phyloP scores from a whole-genome alignment of 805 yeast genomes.

The Monosporozyma aerobia region DNA sequence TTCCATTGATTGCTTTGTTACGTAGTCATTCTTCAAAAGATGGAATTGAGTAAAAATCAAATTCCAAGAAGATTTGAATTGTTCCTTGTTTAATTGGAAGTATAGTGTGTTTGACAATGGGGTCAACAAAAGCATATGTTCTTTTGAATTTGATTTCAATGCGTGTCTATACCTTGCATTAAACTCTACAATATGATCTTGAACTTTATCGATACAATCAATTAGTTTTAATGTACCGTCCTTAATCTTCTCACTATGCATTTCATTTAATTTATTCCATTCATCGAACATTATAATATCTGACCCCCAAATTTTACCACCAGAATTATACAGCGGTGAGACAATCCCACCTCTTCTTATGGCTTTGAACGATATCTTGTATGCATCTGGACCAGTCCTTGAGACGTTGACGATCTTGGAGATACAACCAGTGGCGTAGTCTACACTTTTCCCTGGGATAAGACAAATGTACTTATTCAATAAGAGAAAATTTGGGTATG shows the following conservation, averaged over 20 bases:
- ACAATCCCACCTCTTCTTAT: slow-evolving; percentile 11
- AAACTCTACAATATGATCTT: slow-evolving; percentile 23
- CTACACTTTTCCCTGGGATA: slow-evolving; percentile 12
- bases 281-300: slow-evolving; percentile 3
- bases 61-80: slow-evolving; percentile 37
- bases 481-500: slow-evolving; percentile 9
- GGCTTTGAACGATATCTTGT: slow-evolving; percentile 15
- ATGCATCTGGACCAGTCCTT: slow-evolving; percentile 6
- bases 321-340: slow-evolving; percentile 12
- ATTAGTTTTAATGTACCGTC: neutral
- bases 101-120: slow-evolving; percentile 55
- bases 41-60: slow-evolving; percentile 17
- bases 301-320: slow-evolving; percentile 11
- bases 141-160: slow-evolving; percentile 14
- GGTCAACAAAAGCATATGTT: slow-evolving; percentile 39
- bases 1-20: slow-evolving; percentile 9
- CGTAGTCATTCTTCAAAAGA: slow-evolving; percentile 15
- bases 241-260: neutral
- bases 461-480: slow-evolving; percentile 14
- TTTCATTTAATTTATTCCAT: neutral
- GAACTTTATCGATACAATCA: neutral
- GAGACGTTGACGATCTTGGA: slow-evolving; percentile 10
- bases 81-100: slow-evolving; percentile 42
- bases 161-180: slow-evolving; percentile 25
- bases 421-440: slow-evolving; percentile 12